These are phyloP conservation scores for Phytophthora fragariaefolia DNA, from an alignment of 352 stramenopile genomes.

Conservation along the genomic window DNA sequence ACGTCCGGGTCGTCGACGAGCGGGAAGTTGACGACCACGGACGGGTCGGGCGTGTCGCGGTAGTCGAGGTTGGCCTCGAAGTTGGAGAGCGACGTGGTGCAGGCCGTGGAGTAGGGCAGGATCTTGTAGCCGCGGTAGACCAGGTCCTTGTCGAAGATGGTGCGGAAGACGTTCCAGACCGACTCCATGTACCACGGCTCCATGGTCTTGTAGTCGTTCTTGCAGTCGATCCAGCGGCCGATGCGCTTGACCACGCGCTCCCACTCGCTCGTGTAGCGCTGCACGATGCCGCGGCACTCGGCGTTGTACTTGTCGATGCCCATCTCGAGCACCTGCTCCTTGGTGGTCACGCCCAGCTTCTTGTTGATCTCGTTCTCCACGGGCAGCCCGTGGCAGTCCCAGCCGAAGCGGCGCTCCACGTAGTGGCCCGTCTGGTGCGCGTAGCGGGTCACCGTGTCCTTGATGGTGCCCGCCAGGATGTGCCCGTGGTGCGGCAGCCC, in stretches of 20 bases:
- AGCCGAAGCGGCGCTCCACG: constrained; percentile 97
- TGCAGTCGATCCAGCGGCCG: constrained; percentile 99
- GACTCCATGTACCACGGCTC: constrained; percentile 99
- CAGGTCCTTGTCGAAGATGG: constrained; percentile 98
- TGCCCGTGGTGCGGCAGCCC: constrained; percentile 98
- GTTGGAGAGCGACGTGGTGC: constrained; percentile 98
- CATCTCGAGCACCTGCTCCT: constrained; percentile 98
- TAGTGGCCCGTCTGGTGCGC: constrained; percentile 98
- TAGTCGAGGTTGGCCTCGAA: constrained; percentile 99
- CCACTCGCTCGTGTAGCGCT: constrained; percentile 99
- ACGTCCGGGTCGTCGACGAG: constrained; percentile 87
- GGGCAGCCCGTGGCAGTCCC: constrained; percentile 99
- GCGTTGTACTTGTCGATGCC: constrained; percentile 99
- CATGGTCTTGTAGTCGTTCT: constrained; percentile 99
- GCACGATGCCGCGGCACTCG: constrained; percentile 97
- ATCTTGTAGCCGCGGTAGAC: constrained; percentile 99
- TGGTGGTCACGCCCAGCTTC: constrained; percentile 97
- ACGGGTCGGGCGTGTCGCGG: constrained; percentile 98
- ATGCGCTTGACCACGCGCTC: constrained; percentile 97
- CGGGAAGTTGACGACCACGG: constrained; percentile 97
- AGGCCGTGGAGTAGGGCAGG: constrained; percentile 98
- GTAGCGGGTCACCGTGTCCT: constrained; percentile 99
- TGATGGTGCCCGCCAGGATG: constrained; percentile 99
- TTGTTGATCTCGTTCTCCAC: constrained; percentile 99
- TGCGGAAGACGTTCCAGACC: constrained; percentile 99